These are phyloP conservation scores for Straminergon stramineum DNA, from an alignment of 225 moss, liverwort and hornwort species.

Conservation along the genomic window DNA sequence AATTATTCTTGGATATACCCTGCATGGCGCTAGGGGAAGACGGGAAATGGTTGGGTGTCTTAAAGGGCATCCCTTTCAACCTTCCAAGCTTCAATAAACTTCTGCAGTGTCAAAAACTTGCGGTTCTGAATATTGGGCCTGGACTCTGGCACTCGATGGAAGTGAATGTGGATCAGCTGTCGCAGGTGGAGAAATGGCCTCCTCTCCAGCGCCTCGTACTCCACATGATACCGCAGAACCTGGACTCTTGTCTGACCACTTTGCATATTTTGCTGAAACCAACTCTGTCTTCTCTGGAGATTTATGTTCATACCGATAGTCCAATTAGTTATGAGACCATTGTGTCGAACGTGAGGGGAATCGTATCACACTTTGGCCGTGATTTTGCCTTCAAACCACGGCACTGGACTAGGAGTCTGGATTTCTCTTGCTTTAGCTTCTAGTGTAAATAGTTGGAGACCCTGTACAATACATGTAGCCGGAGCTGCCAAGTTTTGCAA, in stretches of 20 bases:
- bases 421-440: constrained; percentile 41
- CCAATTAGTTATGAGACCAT: constrained; percentile 16
- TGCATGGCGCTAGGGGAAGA: constrained; percentile 59
- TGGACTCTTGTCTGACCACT: constrained; percentile 16
- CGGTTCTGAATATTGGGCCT: constrained; percentile 56
- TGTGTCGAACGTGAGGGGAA: not conserved
- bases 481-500: not conserved
- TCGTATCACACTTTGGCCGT: not conserved
- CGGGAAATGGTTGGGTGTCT: constrained; percentile 44
- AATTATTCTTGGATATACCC: constrained; percentile 60
- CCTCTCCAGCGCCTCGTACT: constrained; percentile 31
- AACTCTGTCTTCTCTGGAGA: constrained; percentile 12
- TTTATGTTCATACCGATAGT: constrained; percentile 27
- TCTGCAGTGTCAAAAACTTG: constrained; percentile 23
- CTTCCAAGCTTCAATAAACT: constrained; percentile 34
- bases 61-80: constrained; percentile 18
- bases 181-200: constrained; percentile 39
- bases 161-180: constrained; percentile 9
- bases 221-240: constrained; percentile 37
- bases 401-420: constrained; percentile 27
- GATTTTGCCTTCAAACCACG: constrained; percentile 3
- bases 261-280: constrained; percentile 12
- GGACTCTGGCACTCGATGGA: constrained; percentile 67
- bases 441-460: not conserved
- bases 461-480: not conserved